Percentiles rank a stretch among this genome's conserved stretches.
Evolutionary conservation across 495 filamentous ascomycete species (phyloP).

Genomic region (Xylaria curta): DNA sequence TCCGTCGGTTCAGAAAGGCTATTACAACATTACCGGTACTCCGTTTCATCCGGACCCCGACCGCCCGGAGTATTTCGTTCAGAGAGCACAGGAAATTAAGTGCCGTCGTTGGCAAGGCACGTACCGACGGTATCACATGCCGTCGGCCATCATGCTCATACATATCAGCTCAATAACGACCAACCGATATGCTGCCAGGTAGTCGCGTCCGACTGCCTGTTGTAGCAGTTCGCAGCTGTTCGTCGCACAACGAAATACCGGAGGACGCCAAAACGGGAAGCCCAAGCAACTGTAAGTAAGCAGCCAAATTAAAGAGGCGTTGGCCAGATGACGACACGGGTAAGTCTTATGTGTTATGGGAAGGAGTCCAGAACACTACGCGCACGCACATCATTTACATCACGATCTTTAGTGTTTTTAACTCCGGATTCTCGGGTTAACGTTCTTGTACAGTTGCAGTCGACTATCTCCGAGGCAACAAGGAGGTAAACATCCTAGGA

Average conservation of each 20-base stretch:
- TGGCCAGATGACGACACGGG: background rate
- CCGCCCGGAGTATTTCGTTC: background rate
- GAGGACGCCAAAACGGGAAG: background rate
- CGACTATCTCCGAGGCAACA: background rate
- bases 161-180: background rate
- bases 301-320: slow-evolving; percentile 13
- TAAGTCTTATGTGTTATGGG: background rate
- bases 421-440: background rate
- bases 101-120: background rate
- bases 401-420: background rate
- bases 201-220: background rate
- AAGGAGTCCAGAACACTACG: background rate
- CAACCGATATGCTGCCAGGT: background rate
- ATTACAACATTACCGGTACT: background rate
- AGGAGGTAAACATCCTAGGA: background rate
- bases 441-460: background rate
- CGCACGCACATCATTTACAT: background rate
- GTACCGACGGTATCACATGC: background rate
- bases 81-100: background rate
- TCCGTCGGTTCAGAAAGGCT: background rate
- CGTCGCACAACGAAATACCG: slow-evolving; percentile 2
- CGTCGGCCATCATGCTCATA: background rate
- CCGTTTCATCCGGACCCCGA: background rate
- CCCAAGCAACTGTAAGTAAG: slow-evolving; percentile 5
- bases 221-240: background rate